Evolutionary conservation across 371 early-diverging fungal genomes (phyloP).

Genomic region (Apophysomyces ossiformis): DNA sequence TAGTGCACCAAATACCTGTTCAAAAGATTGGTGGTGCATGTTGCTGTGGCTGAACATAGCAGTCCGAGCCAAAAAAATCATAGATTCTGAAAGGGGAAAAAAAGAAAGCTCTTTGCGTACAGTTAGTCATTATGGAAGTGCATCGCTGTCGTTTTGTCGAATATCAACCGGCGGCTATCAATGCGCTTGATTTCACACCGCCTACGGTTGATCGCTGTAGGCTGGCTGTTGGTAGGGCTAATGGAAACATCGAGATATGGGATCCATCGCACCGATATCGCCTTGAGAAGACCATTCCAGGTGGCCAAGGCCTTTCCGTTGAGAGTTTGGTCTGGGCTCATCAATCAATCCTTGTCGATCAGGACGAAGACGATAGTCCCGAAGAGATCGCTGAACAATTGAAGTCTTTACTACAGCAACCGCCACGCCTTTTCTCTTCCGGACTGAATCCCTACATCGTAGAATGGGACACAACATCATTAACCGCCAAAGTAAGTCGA

Average conservation of each 20-base stretch:
- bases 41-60: too few species aligned
- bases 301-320: constrained; percentile 74
- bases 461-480: constrained; percentile 84
- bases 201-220: constrained; percentile 48
- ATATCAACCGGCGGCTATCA: constrained; percentile 86
- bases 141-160: constrained; percentile 93
- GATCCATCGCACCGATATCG: constrained; percentile 68
- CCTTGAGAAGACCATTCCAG: constrained; percentile 83
- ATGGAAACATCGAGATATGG: constrained; percentile 96
- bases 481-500: constrained; percentile 68
- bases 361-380: constrained; percentile 64
- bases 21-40: too few species aligned
- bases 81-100: neutral
- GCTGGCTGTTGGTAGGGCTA: constrained; percentile 87
- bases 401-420: constrained; percentile 51
- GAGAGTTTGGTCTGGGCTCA: constrained; percentile 89
- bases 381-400: constrained; percentile 53
- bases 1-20: too few species aligned
- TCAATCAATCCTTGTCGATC: constrained; percentile 62
- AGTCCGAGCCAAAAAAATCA: too few species aligned
- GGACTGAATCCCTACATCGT: constrained; percentile 85
- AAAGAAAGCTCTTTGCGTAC: neutral
- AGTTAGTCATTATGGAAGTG: constrained; percentile 61
- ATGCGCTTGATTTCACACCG: constrained; percentile 80
- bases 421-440: constrained; percentile 87